phyloP scores from a whole-genome alignment of 768 basidiomycete genomes.

The Terana coerulea region DNA sequence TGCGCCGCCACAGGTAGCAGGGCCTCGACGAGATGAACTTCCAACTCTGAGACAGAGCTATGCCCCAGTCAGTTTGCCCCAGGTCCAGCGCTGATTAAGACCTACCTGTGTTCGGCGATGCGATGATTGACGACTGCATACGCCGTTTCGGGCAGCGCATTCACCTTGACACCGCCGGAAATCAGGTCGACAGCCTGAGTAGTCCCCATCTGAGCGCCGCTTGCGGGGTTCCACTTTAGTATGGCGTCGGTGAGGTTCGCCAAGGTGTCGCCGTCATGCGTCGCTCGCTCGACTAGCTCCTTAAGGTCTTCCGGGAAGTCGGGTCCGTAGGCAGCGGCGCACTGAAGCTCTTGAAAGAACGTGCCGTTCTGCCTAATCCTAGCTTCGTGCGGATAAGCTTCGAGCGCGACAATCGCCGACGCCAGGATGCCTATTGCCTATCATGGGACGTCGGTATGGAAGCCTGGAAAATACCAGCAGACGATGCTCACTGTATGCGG shows the following conservation, averaged over 20 bases:
- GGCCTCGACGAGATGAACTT: slow-evolving; percentile 30
- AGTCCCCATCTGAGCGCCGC: slow-evolving; percentile 53
- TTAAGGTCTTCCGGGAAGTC: slow-evolving; percentile 46
- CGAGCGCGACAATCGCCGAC: slow-evolving; percentile 61
- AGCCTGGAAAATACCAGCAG: neutral
- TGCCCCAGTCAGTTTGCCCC: neutral
- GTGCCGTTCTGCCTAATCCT: slow-evolving; percentile 54
- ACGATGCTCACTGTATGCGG: slow-evolving; percentile 32
- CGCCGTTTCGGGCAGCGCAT: slow-evolving; percentile 75
- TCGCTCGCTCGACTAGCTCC: slow-evolving; percentile 43
- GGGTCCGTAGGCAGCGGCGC: slow-evolving; percentile 59
- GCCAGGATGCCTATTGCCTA: slow-evolving; percentile 74
- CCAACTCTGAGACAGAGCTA: slow-evolving; percentile 20
- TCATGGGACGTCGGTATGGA: neutral
- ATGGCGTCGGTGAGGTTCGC: slow-evolving; percentile 44
- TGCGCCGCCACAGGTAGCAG: slow-evolving; percentile 41
- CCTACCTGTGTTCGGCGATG: slow-evolving; percentile 37
- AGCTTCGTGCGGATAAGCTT: slow-evolving; percentile 55
- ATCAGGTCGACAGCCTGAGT: slow-evolving; percentile 77
- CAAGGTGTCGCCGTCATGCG: slow-evolving; percentile 48
- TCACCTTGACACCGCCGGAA: slow-evolving; percentile 35
- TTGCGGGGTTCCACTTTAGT: slow-evolving; percentile 27
- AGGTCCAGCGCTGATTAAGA: neutral
- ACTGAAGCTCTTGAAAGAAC: slow-evolving; percentile 60
- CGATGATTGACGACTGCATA: slow-evolving; percentile 72